Evolutionary conservation across 208 protist species (phyloP), one percentile per base, ranked within the genome.

Genomic region (Acanthamoeba sp.): DNA sequence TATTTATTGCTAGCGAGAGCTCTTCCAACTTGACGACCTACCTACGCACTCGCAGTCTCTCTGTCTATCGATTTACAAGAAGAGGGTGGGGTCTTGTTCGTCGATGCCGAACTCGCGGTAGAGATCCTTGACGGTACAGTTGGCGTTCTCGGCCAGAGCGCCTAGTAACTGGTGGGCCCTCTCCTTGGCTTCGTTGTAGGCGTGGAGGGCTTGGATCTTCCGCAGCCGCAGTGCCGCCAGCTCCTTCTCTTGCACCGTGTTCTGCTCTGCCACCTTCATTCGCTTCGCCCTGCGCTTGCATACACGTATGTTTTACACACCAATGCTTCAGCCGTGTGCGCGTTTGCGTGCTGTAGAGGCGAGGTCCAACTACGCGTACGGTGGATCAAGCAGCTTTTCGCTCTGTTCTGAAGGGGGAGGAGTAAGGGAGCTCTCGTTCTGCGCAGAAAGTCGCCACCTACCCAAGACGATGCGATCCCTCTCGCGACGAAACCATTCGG

Each of bases 131-230:
- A 87, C 78, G 20, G 78, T 87, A n/a, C 78, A 87, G 42, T 87
- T 48, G n/a, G 34, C 55, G 14, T 24, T 7, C 78, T 87, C 78
- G 24, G 78, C 78, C 14, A 87, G 48, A 55, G 38, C 18, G 40
- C 78, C 78, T 22, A 87, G 34, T 3, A 22, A 6, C 29, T 87
- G 38, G 38, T 87, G 78, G 18, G 78, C 78, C 7, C 27, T 0
- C 14, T 87, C 78, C 38, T 87, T 87, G n/a, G 48, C 78, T 32
- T 87, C 78, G 78, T 87, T 87, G 42, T 87, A 87, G 27, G 24
- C 18, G 42, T 87, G 78, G 27, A 87, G 38, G 42, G 78, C 78
- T 3, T 22, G 12, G 42, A 87, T 87, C 38, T 87, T 87, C 14
- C 27, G 38, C 78, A n/a, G 34, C 14, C 5, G 12, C n/a, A 40